Evolutionary conservation across 495 filamentous ascomycete species (phyloP).

Genomic region (Penicillium cinerascens): DNA sequence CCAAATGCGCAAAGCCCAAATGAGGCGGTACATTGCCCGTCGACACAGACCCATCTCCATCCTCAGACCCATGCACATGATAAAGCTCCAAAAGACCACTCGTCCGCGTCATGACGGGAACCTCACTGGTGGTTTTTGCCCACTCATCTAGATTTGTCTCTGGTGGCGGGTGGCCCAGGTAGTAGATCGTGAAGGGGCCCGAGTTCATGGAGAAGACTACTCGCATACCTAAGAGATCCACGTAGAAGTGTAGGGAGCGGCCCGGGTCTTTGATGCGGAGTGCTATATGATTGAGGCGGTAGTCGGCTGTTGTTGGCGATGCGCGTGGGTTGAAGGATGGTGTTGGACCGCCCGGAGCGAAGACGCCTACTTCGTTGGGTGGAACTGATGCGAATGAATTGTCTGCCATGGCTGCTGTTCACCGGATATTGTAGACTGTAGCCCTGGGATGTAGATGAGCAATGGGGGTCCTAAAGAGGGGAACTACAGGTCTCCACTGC

Average conservation of each 20-base stretch:
- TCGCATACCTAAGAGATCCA: conserved; percentile 46
- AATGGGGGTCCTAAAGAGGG: no score
- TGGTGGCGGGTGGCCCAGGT: conserved; percentile 38
- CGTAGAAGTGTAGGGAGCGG: conserved; percentile 43
- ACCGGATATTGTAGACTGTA: no score
- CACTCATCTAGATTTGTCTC: conserved; percentile 24
- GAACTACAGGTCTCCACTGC: no score
- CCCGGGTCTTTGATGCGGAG: conserved; percentile 39
- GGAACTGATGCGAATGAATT: conserved; percentile 10
- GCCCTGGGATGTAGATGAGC: no score
- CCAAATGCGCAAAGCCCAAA: conserved; percentile 40
- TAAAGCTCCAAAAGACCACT: conserved; percentile 35
- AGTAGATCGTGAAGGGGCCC: conserved; percentile 43
- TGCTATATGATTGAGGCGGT: conserved; percentile 46
- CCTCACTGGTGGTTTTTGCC: conserved; percentile 23
- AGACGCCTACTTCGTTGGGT: conserved; percentile 22
- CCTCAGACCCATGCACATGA: conserved; percentile 28
- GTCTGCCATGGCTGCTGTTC: not conserved
- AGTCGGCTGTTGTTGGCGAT: conserved; percentile 32
- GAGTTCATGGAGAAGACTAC: conserved; percentile 46
- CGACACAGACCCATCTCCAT: conserved; percentile 5
- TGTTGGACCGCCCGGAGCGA: conserved; percentile 30
- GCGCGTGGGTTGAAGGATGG: conserved; percentile 25
- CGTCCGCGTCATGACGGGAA: conserved; percentile 26
- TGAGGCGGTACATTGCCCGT: conserved; percentile 33